Percentiles rank a stretch among this genome's conserved stretches.
phyloP scores from a whole-genome alignment of 352 stramenopile species.

The Halophytophthora batemanensis region DNA sequence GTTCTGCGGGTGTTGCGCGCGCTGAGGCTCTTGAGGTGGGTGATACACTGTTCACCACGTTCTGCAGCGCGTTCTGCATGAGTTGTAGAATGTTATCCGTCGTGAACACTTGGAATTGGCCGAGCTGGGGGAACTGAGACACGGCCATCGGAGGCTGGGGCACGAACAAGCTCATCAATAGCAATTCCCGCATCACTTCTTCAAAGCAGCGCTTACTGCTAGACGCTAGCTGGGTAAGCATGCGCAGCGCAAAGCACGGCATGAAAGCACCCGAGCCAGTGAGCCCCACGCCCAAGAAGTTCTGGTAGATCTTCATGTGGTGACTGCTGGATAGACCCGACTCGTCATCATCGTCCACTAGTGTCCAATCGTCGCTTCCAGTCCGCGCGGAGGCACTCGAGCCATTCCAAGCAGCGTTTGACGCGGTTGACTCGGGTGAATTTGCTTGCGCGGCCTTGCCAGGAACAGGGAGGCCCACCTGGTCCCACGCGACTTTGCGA shows the following conservation, averaged over 20 bases:
- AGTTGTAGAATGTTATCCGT: constrained; percentile 80
- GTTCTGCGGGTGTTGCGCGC: constrained; percentile 41
- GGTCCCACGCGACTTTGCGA: constrained; percentile 63
- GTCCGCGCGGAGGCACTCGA: too few species aligned
- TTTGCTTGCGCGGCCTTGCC: constrained; percentile 13
- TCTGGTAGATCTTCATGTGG: constrained; percentile 81
- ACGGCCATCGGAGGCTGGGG: constrained; percentile 32
- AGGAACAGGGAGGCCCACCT: constrained; percentile 54
- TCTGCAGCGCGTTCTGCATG: constrained; percentile 70
- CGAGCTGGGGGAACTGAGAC: constrained; percentile 54
- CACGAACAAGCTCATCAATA: constrained; percentile 68
- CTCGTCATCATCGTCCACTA: constrained; percentile 33
- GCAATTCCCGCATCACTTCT: constrained; percentile 69
- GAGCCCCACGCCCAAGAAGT: constrained; percentile 67
- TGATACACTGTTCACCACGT: constrained; percentile 58
- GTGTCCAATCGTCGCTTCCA: constrained; percentile 14
- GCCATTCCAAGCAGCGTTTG: background rate
- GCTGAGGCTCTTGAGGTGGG: constrained; percentile 39
- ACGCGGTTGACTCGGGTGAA: constrained; percentile 3
- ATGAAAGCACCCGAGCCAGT: constrained; percentile 56
- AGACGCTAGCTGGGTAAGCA: constrained; percentile 73
- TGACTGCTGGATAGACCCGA: constrained; percentile 44
- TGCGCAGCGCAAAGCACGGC: constrained; percentile 73
- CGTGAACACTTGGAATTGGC: constrained; percentile 71
- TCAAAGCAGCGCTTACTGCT: constrained; percentile 75